Conservation (phyloP, 768 basidiomycete species). For the Thelephora ganbajun region DNA sequence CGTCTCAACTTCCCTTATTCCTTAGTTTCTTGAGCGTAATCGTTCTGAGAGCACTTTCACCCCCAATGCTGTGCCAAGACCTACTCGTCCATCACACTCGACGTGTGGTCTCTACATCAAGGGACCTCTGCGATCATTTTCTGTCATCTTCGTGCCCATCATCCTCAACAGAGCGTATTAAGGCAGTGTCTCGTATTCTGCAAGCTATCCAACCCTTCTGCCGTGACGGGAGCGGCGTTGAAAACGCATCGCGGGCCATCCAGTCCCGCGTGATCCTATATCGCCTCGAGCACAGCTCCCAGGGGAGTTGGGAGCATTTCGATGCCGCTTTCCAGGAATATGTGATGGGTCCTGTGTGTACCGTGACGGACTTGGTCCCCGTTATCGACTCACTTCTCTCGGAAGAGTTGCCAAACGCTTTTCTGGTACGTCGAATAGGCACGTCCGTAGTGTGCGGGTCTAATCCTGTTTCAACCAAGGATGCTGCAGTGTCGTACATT, state of each 20-base stretch:
- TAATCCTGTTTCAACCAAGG: not conserved
- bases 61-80: conserved; percentile 30
- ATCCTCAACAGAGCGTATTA: conserved; percentile 19
- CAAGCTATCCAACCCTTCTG: not conserved
- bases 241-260: conserved; percentile 6
- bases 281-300: conserved; percentile 30
- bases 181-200: conserved; percentile 25
- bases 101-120: conserved; percentile 24
- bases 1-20: conserved; percentile 30
- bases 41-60: conserved; percentile 26
- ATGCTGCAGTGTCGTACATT: conserved; percentile 18
- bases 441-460: not conserved
- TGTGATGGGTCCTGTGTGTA: conserved; percentile 18
- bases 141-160: conserved; percentile 24
- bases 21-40: conserved; percentile 32
- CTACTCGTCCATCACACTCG: conserved; percentile 36
- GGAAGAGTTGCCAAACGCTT: conserved; percentile 24
- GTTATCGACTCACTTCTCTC: conserved; percentile 25
- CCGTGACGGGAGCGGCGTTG: conserved; percentile 1
- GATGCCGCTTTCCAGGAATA: conserved; percentile 10
- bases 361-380: conserved; percentile 4
- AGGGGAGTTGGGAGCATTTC: conserved; percentile 21
- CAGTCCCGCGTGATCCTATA: conserved; percentile 20
- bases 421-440: conserved; percentile 16
- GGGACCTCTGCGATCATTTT: conserved; percentile 29